Conservation (phyloP, 805 yeast genomes). For the Saccharomycopsis sp. region DNA sequence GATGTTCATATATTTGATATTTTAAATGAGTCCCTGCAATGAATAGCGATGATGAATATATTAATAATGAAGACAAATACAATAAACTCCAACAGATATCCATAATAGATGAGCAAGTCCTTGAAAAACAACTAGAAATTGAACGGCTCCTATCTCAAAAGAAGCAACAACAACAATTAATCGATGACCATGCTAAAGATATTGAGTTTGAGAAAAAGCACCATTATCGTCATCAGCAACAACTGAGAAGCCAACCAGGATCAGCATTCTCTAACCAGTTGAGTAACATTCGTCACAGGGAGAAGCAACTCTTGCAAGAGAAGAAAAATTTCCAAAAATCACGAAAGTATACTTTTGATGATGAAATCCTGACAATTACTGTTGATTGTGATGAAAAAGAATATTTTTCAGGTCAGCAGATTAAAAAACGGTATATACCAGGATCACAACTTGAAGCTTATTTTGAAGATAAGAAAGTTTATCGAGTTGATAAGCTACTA, state of each 20-base stretch:
- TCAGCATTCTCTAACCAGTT: constrained; percentile 16
- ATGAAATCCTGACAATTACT: constrained; percentile 17
- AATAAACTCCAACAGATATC: constrained; percentile 15
- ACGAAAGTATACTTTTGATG: constrained; percentile 19
- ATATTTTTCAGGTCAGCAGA: constrained; percentile 35
- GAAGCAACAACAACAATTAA: constrained; percentile 6
- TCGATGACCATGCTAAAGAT: not conserved
- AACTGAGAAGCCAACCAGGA: not conserved
- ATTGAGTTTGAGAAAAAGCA: not conserved
- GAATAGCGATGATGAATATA: constrained; percentile 12
- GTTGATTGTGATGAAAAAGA: constrained; percentile 38
- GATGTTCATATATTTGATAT: too few relatives aligned
- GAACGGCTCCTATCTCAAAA: constrained; percentile 14
- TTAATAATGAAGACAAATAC: constrained; percentile 14
- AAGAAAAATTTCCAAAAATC: constrained; percentile 8
- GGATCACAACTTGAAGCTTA: constrained; percentile 29
- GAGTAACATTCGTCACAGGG: not conserved
- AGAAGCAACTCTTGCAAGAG: constrained; percentile 4
- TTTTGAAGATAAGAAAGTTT: constrained; percentile 44
- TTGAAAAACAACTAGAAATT: constrained; percentile 12
- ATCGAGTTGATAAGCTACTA: constrained; percentile 51
- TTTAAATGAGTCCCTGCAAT: too few relatives aligned
- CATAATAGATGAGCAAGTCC: constrained; percentile 16
- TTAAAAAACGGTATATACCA: constrained; percentile 43
- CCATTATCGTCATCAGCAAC: not conserved